Evolutionary conservation across 805 yeast species (phyloP), one percentile per base, ranked within the genome.

Genomic region (Candida khao-thaluensis): DNA sequence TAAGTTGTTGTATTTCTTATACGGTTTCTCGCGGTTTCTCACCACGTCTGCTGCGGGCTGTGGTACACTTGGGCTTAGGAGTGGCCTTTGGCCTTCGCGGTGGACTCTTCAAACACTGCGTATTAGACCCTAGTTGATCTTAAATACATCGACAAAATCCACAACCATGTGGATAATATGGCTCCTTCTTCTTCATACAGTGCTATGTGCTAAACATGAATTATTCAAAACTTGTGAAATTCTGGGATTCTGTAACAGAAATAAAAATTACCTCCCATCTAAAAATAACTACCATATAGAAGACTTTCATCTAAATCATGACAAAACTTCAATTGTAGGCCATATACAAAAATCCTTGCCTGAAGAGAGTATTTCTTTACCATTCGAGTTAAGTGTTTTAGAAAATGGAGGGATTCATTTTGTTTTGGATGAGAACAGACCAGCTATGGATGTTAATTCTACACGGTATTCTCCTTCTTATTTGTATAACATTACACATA

Each of bases 161-260:
- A n/a, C n/a, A n/a, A n/a, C n/a, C n/a, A n/a, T n/a, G n/a, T n/a
- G n/a, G n/a, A n/a, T n/a, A n/a, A n/a, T 35, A 5, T 26, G 38
- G 31, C 15, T 28, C n/a, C 11, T 36, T 3, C 9, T 36, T 5
- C 3, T 28, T 15, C 35, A 25, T 5, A 4, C 14, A 12, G 57
- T 47, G 2, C 17, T 44, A 5, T 61, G 60, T 4, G 88, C 81
- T 26, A 81, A 82, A 50, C 78, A 75, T 2, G 78, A 81, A 46
- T 60, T 87, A 39, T 84, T 88, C 69, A 85, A 87, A 55, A 77
- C 71, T 10, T 90, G 98, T 59, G 77, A 70, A 5, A 82, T 84
- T 52, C 76, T 88, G 12, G 95, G 96, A 5, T 89, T 90, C 56
- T 90, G 98, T 56, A 62, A 72, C 35, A 73, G 98, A 59, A 86